Base-by-base conservation (phyloP, 352 stramenopile genomes). In the Globisporangium carolinianum region DNA sequence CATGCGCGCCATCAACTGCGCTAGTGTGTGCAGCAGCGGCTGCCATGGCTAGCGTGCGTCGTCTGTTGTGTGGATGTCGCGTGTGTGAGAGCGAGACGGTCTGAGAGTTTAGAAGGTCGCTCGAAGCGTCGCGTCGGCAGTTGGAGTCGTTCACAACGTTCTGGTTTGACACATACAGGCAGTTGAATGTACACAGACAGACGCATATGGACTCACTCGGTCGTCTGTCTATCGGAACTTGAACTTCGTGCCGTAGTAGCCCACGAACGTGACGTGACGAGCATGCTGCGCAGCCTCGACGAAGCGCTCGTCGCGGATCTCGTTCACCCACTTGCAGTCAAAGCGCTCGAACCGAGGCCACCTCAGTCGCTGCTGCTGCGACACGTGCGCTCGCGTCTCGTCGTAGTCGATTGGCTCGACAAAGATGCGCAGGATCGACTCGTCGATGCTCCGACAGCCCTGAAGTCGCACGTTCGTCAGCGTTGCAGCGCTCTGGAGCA, bases 1-100 rank as follows among this genome's bases (percentile, higher is more conserved):
- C 76, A 12, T 79, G 65, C 6, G 61, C 65, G 5, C 73, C 74
- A 51, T 80, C 73, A 55, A 70, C 35, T 0, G 14, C 39, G 11
- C n/a, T 8, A 32, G 24, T 32, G 24, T 32, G 24, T 37, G n/a
- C 6, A 46, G 15, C 10, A 12, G 36, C 10, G 12, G 17, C n/a
- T 53, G 60, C 32, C 48, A 63, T 62, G 48, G 7, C 39, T 32
- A 32, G 24, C 14, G 35, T 32, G 24, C 11, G 12, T 12, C 18
- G 17, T 39, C 24, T 32, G n/a, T n/a, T 15, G 10, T 49, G 39
- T 43, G 7, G 11, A 43, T 43, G 39, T 43, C 7, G 39, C 15
- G 17, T 51, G n/a, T 7, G 14, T 37, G 14, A 32, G 14, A 6
- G 47, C 24, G 24, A 32, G 24, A 3, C 24, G 3, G 24, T 32